phyloP scores from a whole-genome alignment of 2,329 filamentous ascomycete species.

The Paecilomyces sp. region DNA sequence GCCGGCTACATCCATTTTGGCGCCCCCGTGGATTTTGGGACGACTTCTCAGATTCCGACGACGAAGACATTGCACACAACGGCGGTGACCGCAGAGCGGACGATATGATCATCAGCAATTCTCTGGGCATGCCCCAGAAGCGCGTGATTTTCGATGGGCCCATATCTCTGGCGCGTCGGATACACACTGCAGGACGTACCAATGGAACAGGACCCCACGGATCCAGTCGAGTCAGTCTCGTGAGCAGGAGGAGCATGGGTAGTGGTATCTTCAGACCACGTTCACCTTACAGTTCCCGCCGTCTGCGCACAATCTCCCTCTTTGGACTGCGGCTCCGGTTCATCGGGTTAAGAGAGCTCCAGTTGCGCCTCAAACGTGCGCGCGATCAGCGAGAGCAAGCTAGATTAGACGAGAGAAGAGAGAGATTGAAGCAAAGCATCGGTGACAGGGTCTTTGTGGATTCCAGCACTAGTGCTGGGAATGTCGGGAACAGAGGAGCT shows the following conservation, averaged over 20 bases:
- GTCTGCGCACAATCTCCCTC: constrained; percentile 29
- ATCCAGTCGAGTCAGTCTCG: constrained; percentile 24
- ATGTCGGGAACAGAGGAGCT: neutral
- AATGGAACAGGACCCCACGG: constrained; percentile 11
- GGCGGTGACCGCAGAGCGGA: constrained; percentile 19
- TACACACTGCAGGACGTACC: constrained; percentile 17
- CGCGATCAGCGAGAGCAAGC: constrained; percentile 37
- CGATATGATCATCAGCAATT: constrained; percentile 48
- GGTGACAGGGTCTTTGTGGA: constrained; percentile 35
- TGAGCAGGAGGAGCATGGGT: constrained; percentile 17
- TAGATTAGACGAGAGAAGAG: constrained; percentile 45
- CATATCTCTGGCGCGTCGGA: constrained; percentile 25
- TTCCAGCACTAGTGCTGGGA: constrained; percentile 19
- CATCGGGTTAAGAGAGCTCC: constrained; percentile 44
- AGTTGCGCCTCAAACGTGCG: constrained; percentile 39
- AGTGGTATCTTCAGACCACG: constrained; percentile 20
- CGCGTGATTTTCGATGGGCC: constrained; percentile 37
- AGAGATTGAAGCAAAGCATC: constrained; percentile 49
- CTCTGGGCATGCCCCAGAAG: constrained; percentile 48
- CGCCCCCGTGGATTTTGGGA: constrained; percentile 58
- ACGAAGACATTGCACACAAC: constrained; percentile 18
- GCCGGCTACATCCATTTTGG: constrained; percentile 55
- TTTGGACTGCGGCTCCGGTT: constrained; percentile 44
- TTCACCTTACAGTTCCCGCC: constrained; percentile 21
- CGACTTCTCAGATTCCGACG: constrained; percentile 40